phyloP scores from a whole-genome alignment of 164 flowering plant genomes.

The Saururus chinensis region DNA sequence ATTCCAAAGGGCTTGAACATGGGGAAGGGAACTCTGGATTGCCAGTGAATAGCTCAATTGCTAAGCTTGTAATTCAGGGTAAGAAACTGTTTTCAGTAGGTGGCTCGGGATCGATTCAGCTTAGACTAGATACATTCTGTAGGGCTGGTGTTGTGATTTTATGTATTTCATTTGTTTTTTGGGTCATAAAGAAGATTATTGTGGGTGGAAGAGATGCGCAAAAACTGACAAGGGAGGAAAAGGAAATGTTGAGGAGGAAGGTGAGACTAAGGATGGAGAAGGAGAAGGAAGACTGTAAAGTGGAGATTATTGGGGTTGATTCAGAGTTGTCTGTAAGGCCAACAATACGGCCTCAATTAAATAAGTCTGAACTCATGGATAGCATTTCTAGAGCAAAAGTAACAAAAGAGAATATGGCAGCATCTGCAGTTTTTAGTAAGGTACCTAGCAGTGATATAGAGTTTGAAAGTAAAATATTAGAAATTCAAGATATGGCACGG shows the following conservation, averaged over 20 bases:
- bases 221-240: slow-evolving; percentile 39
- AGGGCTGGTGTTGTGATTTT: slow-evolving; percentile 32
- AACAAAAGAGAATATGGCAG: slow-evolving; percentile 9
- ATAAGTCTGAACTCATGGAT: slow-evolving; percentile 51
- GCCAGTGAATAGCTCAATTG: slow-evolving; percentile 53
- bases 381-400: slow-evolving; percentile 33
- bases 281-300: slow-evolving; percentile 40
- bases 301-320: slow-evolving; percentile 23
- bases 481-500: slow-evolving; percentile 60
- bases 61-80: slow-evolving; percentile 41
- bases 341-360: slow-evolving; percentile 46
- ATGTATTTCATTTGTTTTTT: slow-evolving; percentile 36
- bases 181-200: slow-evolving; percentile 33
- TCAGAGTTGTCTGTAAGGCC: slow-evolving; percentile 13
- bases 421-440: slow-evolving; percentile 14
- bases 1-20: slow-evolving; percentile 5
- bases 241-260: slow-evolving; percentile 81
- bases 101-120: slow-evolving; percentile 16
- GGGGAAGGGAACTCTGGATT: slow-evolving; percentile 33
- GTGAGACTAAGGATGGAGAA: slow-evolving; percentile 46
- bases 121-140: slow-evolving; percentile 15
- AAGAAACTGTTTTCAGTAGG: slow-evolving; percentile 20
- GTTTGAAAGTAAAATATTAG: slow-evolving; percentile 34
- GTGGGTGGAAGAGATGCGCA: slow-evolving; percentile 15
- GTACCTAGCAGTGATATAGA: slow-evolving; percentile 6